Base-by-base conservation (phyloP, 768 basidiomycete genomes). In the Tylopilus felleus region DNA sequence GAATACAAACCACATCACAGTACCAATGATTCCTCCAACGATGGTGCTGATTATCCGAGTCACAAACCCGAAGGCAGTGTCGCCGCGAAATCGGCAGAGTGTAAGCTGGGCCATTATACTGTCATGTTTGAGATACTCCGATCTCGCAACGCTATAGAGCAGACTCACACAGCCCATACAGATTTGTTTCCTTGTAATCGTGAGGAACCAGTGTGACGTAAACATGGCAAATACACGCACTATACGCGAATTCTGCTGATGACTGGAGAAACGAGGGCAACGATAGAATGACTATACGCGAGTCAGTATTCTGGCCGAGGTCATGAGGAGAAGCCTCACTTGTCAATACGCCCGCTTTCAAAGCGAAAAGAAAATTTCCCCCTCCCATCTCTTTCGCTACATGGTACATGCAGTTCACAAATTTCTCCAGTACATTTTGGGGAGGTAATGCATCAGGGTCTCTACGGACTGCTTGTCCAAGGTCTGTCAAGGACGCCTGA, bases 381-480 rank as follows among this genome's bases (percentile, higher is more conserved):
- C 75, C 70, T 5, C 75, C 75, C 0, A 87, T 57, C 0, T 73
- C 71, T 4, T 66, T 67, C 4, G 74, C 56, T 3, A 68, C 54
- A 16, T 70, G 60, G 63, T 85, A 82, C 3, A 82, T 3, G 47
- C 69, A 61, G 43, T 74, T 75, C 76, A 82, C 76, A 1, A 76
- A 53, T 36, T 63, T 69, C 63, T 90, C 86, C 33, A 87, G 68
- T 3, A 56, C 44, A 58, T 88, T 90, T 2, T 73, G 64, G 0
- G 89, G 89, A 1, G 89, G 87, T 0, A 90, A 67, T 0, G 85
- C 87, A 64, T 91, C 88, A 0, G 88, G 87, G 67, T 91, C 87
- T 25, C 88, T 76, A 4, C 77, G 73, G 17, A 73, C 68, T 1
- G 87, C 79, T 36, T 76, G 60, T 4, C 83, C 85, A 0, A 89